These are phyloP conservation scores for Pascua sp. DNA, from an alignment of 1,284 basidiomycete species.

Conservation along the genomic window DNA sequence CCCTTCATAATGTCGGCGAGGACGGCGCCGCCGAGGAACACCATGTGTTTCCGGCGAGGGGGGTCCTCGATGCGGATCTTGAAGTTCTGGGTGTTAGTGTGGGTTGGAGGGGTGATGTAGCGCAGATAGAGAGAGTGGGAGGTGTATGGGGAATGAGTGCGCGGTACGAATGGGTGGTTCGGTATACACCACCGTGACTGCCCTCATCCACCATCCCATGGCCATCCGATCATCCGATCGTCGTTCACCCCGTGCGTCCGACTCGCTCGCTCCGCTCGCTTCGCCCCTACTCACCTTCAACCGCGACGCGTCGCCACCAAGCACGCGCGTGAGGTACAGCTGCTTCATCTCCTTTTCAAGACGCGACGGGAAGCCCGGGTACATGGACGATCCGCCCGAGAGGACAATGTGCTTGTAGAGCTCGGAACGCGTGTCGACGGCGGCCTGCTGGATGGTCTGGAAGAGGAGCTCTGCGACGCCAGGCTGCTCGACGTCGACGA, in stretches of 20 bases:
- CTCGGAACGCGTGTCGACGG: conserved; percentile 84
- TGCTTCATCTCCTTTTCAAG: conserved; percentile 99
- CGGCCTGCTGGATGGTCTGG: conserved; percentile 89
- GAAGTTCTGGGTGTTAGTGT: conserved; percentile 74
- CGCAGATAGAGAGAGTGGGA: too few species aligned
- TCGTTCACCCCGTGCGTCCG: too few species aligned
- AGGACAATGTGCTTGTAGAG: conserved; percentile 98
- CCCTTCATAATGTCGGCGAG: conserved; percentile 98
- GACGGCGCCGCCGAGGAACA: conserved; percentile 95
- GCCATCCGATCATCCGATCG: too few species aligned
- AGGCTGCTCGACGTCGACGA: conserved; percentile 95
- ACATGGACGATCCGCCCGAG: conserved; percentile 97
- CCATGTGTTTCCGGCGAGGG: conserved; percentile 97
- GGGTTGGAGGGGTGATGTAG: too few species aligned
- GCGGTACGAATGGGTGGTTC: too few species aligned
- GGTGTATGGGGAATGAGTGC: too few species aligned
- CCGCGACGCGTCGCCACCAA: conserved; percentile 77
- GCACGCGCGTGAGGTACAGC: conserved; percentile 84
- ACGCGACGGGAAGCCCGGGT: conserved; percentile 92
- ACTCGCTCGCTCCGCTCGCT: too few species aligned
- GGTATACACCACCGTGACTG: too few species aligned
- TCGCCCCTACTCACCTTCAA: conserved; percentile 68
- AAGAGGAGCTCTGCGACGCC: conserved; percentile 97
- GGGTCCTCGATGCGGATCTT: conserved; percentile 98
- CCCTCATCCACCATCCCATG: too few species aligned